Conservation (phyloP, 2,329 filamentous ascomycete genomes). For the Keithomyces neogunnii region DNA sequence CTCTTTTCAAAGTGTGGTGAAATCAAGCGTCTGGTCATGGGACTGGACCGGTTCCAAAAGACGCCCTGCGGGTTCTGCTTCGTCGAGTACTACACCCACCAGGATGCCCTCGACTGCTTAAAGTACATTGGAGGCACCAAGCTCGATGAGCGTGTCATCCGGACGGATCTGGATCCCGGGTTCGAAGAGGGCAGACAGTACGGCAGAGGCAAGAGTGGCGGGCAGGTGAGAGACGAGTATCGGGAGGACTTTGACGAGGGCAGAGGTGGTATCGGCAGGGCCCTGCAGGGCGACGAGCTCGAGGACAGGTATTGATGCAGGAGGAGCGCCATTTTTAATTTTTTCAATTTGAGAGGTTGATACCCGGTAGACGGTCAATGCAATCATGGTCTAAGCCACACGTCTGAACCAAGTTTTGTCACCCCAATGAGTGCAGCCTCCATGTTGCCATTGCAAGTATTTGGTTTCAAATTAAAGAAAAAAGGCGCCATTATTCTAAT, state of each 20-base stretch:
- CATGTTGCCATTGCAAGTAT: neutral
- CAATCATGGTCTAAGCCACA: neutral
- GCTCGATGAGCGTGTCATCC: conserved; percentile 91
- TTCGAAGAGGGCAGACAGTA: conserved; percentile 96
- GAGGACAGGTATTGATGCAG: conserved; percentile 16
- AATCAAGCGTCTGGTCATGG: conserved; percentile 97
- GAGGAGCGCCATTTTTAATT: neutral
- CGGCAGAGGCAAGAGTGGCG: conserved; percentile 88
- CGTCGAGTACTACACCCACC: conserved; percentile 97
- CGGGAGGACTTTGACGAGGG: conserved; percentile 95
- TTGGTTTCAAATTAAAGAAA: neutral
- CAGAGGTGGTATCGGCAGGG: conserved; percentile 78
- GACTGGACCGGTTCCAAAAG: conserved; percentile 92
- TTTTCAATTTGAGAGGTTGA: conserved; percentile 8
- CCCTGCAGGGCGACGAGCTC: conserved; percentile 48
- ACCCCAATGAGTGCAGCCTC: neutral
- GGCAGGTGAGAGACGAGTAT: conserved; percentile 96
- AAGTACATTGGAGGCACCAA: conserved; percentile 98
- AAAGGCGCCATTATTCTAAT: neutral
- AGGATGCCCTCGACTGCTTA: conserved; percentile 95
- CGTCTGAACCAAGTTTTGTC: no score
- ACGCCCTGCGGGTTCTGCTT: conserved; percentile 99
- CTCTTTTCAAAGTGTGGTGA: conserved; percentile 94
- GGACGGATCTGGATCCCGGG: conserved; percentile 90
- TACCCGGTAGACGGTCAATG: conserved; percentile 12